A percentile compares a stretch with the other conserved stretches of the same genome.
Evolutionary conservation across 129 eudicot species (phyloP).

Genomic region (Dittrichia graveolens): DNA sequence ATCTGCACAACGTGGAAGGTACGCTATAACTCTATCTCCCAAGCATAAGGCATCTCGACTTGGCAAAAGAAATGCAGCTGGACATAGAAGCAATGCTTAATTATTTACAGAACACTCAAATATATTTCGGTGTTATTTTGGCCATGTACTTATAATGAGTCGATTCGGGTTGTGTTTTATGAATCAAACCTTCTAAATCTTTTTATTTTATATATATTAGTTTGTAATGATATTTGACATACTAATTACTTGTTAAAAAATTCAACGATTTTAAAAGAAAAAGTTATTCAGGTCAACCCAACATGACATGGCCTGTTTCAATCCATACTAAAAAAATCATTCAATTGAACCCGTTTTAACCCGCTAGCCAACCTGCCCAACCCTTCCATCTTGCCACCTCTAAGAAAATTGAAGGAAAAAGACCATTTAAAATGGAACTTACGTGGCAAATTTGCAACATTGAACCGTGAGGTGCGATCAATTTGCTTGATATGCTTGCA

Average conservation of each 20-base stretch:
- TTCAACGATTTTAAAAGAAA: not conserved
- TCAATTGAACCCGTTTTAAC: not conserved
- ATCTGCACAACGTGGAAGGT: constrained; percentile 97
- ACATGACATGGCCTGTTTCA: not conserved
- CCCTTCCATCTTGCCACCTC: constrained; percentile 2
- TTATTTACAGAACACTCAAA: constrained; percentile 1
- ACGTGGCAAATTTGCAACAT: constrained; percentile 70
- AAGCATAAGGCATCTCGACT: constrained; percentile 88
- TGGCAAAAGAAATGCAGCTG: constrained; percentile 92
- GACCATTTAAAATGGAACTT: constrained; percentile 6
- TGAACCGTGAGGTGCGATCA: constrained; percentile 62
- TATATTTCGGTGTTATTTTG: not conserved
- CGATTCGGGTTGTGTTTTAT: not conserved
- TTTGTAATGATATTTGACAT: not conserved
- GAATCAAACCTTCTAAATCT: not conserved
- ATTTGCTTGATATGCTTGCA: constrained; percentile 75
- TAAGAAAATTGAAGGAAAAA: not conserved
- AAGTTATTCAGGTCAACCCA: not conserved
- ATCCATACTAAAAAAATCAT: not conserved
- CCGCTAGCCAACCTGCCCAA: not conserved
- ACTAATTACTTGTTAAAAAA: not conserved
- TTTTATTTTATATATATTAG: not conserved
- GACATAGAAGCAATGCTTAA: constrained; percentile 17
- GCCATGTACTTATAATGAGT: not conserved
- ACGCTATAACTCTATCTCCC: constrained; percentile 83